Base-by-base conservation (phyloP, 2,329 filamentous ascomycete species). In the Alternaria viburni region DNA sequence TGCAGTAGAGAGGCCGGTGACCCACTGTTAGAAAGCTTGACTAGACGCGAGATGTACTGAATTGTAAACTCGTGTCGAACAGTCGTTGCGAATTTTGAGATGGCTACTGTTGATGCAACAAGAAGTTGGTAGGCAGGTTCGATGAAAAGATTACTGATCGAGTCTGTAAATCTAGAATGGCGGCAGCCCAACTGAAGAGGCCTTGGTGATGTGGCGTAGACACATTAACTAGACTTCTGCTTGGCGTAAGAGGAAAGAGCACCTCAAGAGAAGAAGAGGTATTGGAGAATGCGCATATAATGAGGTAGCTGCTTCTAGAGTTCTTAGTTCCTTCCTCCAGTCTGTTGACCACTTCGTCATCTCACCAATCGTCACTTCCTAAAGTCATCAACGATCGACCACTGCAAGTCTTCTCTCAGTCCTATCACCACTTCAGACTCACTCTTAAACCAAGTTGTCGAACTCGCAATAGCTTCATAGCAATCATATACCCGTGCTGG, bases 1-100 rank as follows among this genome's bases (percentile, higher is more conserved):
- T 63, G 57, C 45, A 60, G 61, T 32, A 51, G 19, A n/a, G 30
- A 46, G 21, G 30, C 51, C 23, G 50, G 21, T 36, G 55, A 32
- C 36, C 56, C 49, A 62, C 10, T 23, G 23, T 21, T 32, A 30
- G 17, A 47, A 63, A 50, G 57, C 56, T 55, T 55, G 61, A 44
- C 58, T 30, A 19, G 25, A 23, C 23, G 43, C 50, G n/a, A 11
- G 26, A 23, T 13, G 15, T 15, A 7, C 8, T 7, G 43, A 36
- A 6, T 28, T 54, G 32, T 19, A 52, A 46, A 51, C 32, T 32
- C 21, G 32, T 32, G 1, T 36, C 30, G 19, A 41, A 36, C n/a
- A n/a, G 19, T 19, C 30, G 6, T 15, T 36, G 30, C 49, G 49
- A 52, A 6, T 25, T 13, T n/a, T 3, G n/a, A 21, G 13, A 25